Percentiles rank a stretch among this genome's conserved stretches.
Evolutionary conservation across 768 basidiomycete species (phyloP).

Genomic region (Amanita fuliginea): DNA sequence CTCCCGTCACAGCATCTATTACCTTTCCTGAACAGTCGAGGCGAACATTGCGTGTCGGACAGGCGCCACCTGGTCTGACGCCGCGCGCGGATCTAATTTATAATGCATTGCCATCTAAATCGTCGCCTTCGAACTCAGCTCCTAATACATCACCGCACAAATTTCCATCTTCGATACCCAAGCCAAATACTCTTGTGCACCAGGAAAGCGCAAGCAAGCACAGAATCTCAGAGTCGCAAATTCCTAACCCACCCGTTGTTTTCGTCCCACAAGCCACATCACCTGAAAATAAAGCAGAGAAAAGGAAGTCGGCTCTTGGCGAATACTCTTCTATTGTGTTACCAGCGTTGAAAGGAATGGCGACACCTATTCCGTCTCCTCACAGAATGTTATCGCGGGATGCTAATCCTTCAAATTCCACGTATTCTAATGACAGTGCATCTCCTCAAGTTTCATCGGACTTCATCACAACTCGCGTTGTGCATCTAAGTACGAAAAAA

Average conservation of each 20-base stretch:
- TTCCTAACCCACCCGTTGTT: neutral
- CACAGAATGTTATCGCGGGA: constrained; percentile 37
- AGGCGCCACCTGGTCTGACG: constrained; percentile 31
- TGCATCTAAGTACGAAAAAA: constrained; percentile 1
- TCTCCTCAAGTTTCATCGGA: neutral
- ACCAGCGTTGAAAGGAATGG: constrained; percentile 60
- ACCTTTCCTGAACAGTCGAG: neutral
- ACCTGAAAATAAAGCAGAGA: constrained; percentile 30
- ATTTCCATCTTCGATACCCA: neutral
- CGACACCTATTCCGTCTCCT: constrained; percentile 46
- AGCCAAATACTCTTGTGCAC: constrained; percentile 4
- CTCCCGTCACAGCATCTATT: neutral
- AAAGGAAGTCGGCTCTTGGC: constrained; percentile 57
- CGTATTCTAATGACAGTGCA: neutral
- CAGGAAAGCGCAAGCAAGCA: too few relatives aligned
- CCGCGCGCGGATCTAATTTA: neutral
- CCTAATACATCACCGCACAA: neutral
- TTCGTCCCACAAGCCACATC: constrained; percentile 14
- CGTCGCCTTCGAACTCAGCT: neutral
- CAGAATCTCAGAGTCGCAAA: neutral
- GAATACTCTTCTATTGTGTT: constrained; percentile 51
- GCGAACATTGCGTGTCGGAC: constrained; percentile 13
- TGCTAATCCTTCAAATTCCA: neutral
- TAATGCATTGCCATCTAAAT: neutral
- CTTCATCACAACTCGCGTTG: neutral